These are phyloP conservation scores for Nemophila menziesii DNA, from an alignment of 257 asterid species.

Conservation along the genomic window DNA sequence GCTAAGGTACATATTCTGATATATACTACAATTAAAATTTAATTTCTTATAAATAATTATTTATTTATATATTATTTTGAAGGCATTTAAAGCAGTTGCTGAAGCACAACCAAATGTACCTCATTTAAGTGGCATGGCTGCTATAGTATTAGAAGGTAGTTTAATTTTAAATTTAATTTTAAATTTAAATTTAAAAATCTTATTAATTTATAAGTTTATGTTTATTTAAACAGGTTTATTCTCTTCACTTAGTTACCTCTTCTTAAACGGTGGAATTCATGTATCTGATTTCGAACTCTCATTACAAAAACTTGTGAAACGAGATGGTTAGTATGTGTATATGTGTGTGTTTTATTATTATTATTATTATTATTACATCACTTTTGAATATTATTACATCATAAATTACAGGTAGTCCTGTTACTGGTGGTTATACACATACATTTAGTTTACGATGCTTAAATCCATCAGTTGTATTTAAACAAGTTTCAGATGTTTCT, in stretches of 20 bases:
- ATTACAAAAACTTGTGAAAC: conserved; percentile 46
- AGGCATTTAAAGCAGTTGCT: conserved; percentile 79
- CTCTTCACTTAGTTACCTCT: conserved; percentile 74
- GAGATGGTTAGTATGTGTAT: conserved; percentile 69
- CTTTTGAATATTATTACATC: background rate
- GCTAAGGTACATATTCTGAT: conserved; percentile 46
- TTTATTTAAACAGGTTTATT: conserved; percentile 49
- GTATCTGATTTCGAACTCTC: conserved; percentile 59
- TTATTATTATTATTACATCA: background rate
- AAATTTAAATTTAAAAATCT: conserved; percentile 8
- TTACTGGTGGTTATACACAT: conserved; percentile 48
- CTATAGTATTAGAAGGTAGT: conserved; percentile 56
- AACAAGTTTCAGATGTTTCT: conserved; percentile 62
- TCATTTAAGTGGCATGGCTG: conserved; percentile 69
- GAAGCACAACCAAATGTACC: conserved; percentile 57
- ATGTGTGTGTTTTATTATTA: conserved; percentile 1
- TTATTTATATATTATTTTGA: conserved; percentile 6
- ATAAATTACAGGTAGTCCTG: conserved; percentile 20
- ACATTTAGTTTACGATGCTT: conserved; percentile 82
- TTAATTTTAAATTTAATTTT: conserved; percentile 18
- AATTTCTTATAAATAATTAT: background rate
- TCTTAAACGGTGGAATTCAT: conserved; percentile 62
- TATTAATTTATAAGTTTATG: conserved; percentile 14
- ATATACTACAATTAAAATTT: background rate
- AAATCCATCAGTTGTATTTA: conserved; percentile 92